Evolutionary conservation across 2,329 filamentous ascomycete species (phyloP).

Genomic region (Colletotrichum cordylinicola): DNA sequence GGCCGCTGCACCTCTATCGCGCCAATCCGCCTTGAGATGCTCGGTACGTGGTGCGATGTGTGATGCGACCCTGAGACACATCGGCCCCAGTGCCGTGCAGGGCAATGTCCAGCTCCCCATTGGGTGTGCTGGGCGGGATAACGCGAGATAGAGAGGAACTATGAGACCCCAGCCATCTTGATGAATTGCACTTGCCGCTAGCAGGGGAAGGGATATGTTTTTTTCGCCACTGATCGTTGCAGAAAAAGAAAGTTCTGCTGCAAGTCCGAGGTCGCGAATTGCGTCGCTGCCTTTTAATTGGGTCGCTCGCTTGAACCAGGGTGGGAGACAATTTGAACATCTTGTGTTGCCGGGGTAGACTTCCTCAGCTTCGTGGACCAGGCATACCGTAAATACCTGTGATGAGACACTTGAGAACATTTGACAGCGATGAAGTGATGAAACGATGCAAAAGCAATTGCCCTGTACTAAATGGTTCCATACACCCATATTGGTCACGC

Average conservation of each 20-base stretch:
- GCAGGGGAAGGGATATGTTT: background rate
- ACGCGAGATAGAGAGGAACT: background rate
- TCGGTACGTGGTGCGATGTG: slow-evolving; percentile 14
- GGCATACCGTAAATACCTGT: no score
- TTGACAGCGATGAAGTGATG: no score
- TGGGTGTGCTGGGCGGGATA: background rate
- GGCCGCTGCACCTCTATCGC: slow-evolving; percentile 9
- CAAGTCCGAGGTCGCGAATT: background rate
- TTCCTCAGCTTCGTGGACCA: no score
- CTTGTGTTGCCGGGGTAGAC: background rate
- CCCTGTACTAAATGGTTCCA: no score
- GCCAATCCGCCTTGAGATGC: slow-evolving; percentile 8
- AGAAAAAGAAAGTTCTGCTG: background rate
- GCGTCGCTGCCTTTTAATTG: background rate
- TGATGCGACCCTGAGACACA: slow-evolving; percentile 9
- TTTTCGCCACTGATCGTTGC: background rate
- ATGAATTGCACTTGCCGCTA: background rate
- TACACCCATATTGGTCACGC: no score
- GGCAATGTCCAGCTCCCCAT: background rate
- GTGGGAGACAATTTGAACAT: no score
- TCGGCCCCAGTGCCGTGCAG: background rate
- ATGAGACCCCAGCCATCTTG: background rate
- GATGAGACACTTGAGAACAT: no score
- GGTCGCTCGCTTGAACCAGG: background rate
- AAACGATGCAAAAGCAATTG: no score